Conservation (phyloP, 2,329 filamentous ascomycete species). For the Phialemonium atrogriseum region DNA sequence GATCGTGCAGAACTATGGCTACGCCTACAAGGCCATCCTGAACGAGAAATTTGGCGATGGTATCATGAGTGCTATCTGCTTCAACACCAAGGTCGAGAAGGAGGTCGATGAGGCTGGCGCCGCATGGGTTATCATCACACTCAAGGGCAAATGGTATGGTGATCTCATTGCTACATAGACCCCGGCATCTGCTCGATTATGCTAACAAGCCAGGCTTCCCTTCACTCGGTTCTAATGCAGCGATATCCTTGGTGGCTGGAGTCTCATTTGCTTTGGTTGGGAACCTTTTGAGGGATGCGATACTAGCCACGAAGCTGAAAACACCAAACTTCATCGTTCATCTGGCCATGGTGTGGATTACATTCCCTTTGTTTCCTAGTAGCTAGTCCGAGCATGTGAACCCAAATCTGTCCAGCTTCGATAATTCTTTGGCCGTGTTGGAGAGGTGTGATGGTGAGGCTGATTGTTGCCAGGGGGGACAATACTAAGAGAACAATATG, state of each 20-base stretch:
- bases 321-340: too few species aligned
- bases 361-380: too few species aligned
- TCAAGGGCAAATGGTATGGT: slow-evolving; percentile 74
- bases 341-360: too few species aligned
- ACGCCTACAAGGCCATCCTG: slow-evolving; percentile 88
- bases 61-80: slow-evolving; percentile 94
- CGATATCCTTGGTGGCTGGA: too few species aligned
- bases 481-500: slow-evolving; percentile 12
- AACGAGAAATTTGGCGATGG: slow-evolving; percentile 94
- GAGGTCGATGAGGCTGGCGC: slow-evolving; percentile 78
- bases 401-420: too few species aligned
- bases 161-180: not conserved
- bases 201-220: slow-evolving; percentile 21
- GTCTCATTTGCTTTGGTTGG: too few species aligned
- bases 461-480: too few species aligned
- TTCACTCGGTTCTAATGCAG: slow-evolving; percentile 29
- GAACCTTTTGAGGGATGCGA: too few species aligned
- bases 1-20: slow-evolving; percentile 94
- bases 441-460: slow-evolving; percentile 2
- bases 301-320: too few species aligned
- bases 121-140: slow-evolving; percentile 76
- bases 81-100: slow-evolving; percentile 87
- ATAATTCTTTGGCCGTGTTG: too few species aligned
- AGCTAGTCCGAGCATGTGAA: too few species aligned
- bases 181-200: not conserved